Evolutionary conservation across 805 yeast species (phyloP).

Genomic region (Schizosaccharomyces octosporus): DNA sequence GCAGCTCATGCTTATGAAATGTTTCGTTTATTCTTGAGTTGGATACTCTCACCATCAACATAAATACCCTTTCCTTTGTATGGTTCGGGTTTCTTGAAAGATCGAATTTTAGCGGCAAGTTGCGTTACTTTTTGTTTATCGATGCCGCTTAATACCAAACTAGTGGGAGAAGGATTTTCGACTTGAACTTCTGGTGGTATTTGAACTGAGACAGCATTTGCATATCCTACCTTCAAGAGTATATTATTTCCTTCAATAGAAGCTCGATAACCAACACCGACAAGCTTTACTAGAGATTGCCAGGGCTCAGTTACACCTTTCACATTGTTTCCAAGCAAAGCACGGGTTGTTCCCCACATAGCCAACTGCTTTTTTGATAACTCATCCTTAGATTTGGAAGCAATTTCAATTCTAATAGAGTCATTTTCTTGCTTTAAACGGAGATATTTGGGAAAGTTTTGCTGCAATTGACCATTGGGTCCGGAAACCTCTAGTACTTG

Average conservation of each 20-base stretch:
- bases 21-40: slow-evolving; percentile 33
- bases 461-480: neutral
- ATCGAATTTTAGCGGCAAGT: slow-evolving; percentile 72
- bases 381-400: neutral
- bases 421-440: neutral
- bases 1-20: neutral
- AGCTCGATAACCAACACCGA: slow-evolving; percentile 94
- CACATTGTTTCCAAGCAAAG: slow-evolving; percentile 50
- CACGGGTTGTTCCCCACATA: slow-evolving; percentile 87
- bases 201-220: slow-evolving; percentile 48
- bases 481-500: neutral
- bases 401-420: neutral
- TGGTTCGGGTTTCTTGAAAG: slow-evolving; percentile 87
- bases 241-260: slow-evolving; percentile 30
- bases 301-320: slow-evolving; percentile 88
- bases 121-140: slow-evolving; percentile 68
- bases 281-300: slow-evolving; percentile 58
- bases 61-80: slow-evolving; percentile 95
- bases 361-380: slow-evolving; percentile 42
- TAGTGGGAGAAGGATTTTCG: slow-evolving; percentile 59
- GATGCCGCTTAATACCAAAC: slow-evolving; percentile 63
- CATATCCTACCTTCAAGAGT: slow-evolving; percentile 66
- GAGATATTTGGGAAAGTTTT: neutral
- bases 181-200: slow-evolving; percentile 61
- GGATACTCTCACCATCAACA: slow-evolving; percentile 73